Evolutionary conservation across 495 filamentous ascomycete species (phyloP), one percentile per base, ranked within the genome.

Genomic region (Hypoxylon perforatum): DNA sequence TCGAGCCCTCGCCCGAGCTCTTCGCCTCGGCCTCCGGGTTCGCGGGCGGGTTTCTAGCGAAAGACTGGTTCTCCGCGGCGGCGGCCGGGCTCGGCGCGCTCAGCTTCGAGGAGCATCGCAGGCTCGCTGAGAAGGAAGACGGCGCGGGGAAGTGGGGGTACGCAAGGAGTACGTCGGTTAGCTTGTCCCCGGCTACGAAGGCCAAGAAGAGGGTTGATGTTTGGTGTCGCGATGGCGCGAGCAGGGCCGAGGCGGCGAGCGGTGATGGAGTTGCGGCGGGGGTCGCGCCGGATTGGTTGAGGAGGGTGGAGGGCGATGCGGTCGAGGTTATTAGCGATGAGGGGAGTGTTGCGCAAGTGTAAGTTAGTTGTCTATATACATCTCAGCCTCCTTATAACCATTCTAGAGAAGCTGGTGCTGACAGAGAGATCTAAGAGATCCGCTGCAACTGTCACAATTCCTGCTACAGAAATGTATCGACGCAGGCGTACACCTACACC

Each of bases 21-120:
- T 93, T 93, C 76, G 83, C 86, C 18, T 87, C 85, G 17, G 90
- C 91, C 2, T 93, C 90, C 4, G 90, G 91, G 15, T 87, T 85
- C 57, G 90, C 90, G 1, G 91, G 82, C 4, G 92, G 91, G 0
- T 94, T 93, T 69, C 74, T 93, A 4, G 90, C 91, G 0, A 82
- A 82, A 51, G 89, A 93, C 66, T 95, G 91, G 90, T 91, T 90
- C 65, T 76, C 73, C 1, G 73, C 82, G 1, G 70, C 83, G 0
- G 66, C 87, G 0, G 81, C 84, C 0, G 75, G 81, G 0, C 79
- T 93, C 0, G 91, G 88, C 17, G 80, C 78, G 2, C 78, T 93
- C 21, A 90, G 88, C 35, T 95, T 92, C 75, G 82, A 84, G 9
- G 80, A 92, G 18, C 92, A 94, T 72, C 80, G 80, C 41, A 65